Evolutionary conservation across 148 eudicot species (phyloP).

Genomic region (Hydrangea macrophylla): DNA sequence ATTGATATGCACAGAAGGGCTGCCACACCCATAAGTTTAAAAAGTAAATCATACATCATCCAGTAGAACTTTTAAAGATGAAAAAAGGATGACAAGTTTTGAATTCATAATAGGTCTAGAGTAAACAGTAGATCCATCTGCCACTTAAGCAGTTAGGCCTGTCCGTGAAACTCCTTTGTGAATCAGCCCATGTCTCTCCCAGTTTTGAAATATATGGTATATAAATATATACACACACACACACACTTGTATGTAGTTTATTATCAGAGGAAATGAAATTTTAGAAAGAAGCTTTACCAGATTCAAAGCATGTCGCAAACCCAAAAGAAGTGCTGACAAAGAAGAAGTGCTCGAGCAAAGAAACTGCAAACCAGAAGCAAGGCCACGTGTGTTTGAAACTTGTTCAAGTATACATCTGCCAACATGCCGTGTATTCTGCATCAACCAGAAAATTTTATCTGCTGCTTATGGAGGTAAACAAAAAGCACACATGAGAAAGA

Average conservation of each 20-base stretch:
- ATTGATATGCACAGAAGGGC: not conserved
- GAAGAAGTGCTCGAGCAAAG: conserved; percentile 71
- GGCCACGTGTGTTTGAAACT: conserved; percentile 69
- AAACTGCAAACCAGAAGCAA: conserved; percentile 79
- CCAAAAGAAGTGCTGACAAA: conserved; percentile 51
- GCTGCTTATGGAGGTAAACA: conserved; percentile 5
- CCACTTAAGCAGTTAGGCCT: not conserved
- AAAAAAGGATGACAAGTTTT: not conserved
- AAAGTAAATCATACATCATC: not conserved
- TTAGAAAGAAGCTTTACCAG: conserved; percentile 51
- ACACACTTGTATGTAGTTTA: no score
- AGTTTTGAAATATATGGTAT: no score
- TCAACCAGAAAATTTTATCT: conserved; percentile 23
- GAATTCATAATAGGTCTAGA: not conserved
- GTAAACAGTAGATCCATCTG: not conserved
- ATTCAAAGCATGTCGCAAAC: conserved; percentile 74
- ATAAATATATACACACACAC: no score
- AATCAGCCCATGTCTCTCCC: not conserved
- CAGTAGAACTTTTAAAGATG: not conserved
- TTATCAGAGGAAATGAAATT: not conserved
- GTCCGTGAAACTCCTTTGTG: not conserved
- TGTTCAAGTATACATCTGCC: conserved; percentile 82
- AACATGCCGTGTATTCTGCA: conserved; percentile 85
- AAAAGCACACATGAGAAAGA: not conserved
- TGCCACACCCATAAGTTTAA: not conserved